phyloP scores from a whole-genome alignment of 2,329 filamentous ascomycete genomes.

The Diaporthe australafricana region DNA sequence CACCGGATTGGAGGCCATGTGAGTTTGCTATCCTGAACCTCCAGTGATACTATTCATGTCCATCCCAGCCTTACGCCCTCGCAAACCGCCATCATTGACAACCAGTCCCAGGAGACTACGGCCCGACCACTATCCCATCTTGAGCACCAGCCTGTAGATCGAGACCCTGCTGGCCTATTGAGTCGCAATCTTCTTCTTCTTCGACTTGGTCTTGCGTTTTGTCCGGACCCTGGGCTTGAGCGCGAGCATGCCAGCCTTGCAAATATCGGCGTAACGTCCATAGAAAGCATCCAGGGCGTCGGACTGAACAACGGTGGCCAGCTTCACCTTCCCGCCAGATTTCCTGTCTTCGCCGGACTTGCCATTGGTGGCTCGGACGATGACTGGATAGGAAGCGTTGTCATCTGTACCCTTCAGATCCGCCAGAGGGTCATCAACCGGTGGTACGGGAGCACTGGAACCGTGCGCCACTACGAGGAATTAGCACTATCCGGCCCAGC shows the following conservation, averaged over 20 bases:
- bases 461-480: slow-evolving; percentile 55
- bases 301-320: slow-evolving; percentile 85
- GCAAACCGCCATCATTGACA: background rate
- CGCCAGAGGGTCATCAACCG: slow-evolving; percentile 64
- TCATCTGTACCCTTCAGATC: slow-evolving; percentile 63
- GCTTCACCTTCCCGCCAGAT: slow-evolving; percentile 72
- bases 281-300: slow-evolving; percentile 86
- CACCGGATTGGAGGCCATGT: background rate
- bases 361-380: slow-evolving; percentile 88
- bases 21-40: background rate
- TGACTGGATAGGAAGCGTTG: slow-evolving; percentile 62
- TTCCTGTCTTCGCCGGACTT: slow-evolving; percentile 65
- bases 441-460: slow-evolving; percentile 55
- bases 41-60: background rate
- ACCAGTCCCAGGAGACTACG: too few species aligned
- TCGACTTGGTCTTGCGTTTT: slow-evolving; percentile 84
- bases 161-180: background rate
- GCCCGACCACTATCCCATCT: slow-evolving; percentile 14
- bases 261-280: slow-evolving; percentile 86
- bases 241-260: slow-evolving; percentile 87
- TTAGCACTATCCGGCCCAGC: background rate
- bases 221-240: slow-evolving; percentile 94
- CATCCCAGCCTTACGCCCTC: background rate
- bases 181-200: slow-evolving; percentile 69
- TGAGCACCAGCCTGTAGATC: background rate